Evolutionary conservation across 78 protist species (phyloP).

Genomic region (Protostelium mycophagum): DNA sequence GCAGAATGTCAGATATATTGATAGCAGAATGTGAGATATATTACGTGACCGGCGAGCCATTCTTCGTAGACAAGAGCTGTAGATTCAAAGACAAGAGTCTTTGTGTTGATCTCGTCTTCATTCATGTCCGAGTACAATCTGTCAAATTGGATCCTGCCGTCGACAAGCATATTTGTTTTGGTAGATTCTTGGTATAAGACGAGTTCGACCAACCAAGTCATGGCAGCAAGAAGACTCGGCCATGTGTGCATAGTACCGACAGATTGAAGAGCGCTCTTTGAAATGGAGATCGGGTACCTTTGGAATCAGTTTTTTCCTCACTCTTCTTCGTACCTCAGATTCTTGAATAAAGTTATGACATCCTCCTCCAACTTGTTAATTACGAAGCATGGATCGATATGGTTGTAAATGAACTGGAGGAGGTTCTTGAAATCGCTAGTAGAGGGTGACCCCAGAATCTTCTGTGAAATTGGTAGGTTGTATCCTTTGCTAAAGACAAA

Average conservation of each 20-base stretch:
- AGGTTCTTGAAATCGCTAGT: constrained; percentile 24
- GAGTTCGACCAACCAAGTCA: constrained; percentile 49
- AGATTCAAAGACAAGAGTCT: background rate
- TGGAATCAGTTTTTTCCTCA: no score
- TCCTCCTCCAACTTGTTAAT: constrained; percentile 54
- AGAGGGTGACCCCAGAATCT: constrained; percentile 22
- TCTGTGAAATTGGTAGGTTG: constrained; percentile 10
- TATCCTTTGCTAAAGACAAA: background rate
- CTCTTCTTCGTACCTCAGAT: constrained; percentile 3
- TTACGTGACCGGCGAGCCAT: background rate
- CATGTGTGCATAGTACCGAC: constrained; percentile 50
- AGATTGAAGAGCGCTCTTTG: constrained; percentile 29
- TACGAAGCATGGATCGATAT: constrained; percentile 39
- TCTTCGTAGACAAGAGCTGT: background rate
- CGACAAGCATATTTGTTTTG: background rate
- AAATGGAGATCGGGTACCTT: constrained; percentile 31
- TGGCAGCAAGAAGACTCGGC: constrained; percentile 59
- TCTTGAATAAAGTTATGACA: constrained; percentile 37
- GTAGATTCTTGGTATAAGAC: background rate
- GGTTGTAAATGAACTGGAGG: constrained; percentile 22
- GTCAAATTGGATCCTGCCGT: background rate
- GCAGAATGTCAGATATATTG: no score
- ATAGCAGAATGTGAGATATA: background rate
- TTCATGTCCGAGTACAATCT: background rate
- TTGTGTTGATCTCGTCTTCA: background rate